Evolutionary conservation across 768 basidiomycete genomes (phyloP).

Genomic region (Leccinum arenicola): DNA sequence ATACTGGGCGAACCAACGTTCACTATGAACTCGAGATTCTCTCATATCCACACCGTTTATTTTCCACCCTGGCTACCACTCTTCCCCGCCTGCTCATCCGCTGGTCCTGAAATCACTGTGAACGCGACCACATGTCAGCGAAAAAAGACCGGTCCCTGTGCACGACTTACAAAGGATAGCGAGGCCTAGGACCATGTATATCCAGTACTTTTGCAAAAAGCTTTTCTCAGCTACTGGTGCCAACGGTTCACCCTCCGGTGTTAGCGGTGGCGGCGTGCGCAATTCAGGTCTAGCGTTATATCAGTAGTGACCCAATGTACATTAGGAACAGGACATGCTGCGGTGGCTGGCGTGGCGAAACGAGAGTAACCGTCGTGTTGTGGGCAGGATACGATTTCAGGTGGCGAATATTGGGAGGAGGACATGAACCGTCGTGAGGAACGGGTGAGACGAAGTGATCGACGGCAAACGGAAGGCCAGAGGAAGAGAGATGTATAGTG

Average conservation of each 20-base stretch:
- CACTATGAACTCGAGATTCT: background rate
- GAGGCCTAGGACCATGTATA: slow-evolving; percentile 65
- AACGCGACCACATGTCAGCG: background rate
- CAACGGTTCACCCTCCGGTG: slow-evolving; percentile 62
- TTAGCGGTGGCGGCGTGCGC: slow-evolving; percentile 63
- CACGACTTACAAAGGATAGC: slow-evolving; percentile 54
- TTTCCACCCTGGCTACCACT: slow-evolving; percentile 24
- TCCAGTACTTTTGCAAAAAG: slow-evolving; percentile 90
- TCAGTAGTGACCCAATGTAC: slow-evolving; percentile 1
- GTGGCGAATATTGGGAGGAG: slow-evolving; percentile 16
- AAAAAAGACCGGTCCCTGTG: background rate
- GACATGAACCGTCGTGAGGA: slow-evolving; percentile 70
- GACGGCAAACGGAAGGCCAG: slow-evolving; percentile 54
- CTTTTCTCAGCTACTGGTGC: slow-evolving; percentile 64
- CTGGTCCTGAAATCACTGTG: slow-evolving; percentile 30
- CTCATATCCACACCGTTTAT: slow-evolving; percentile 6
- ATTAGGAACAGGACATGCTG: slow-evolving; percentile 40
- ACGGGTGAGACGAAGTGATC: slow-evolving; percentile 72
- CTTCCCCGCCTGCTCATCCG: slow-evolving; percentile 25
- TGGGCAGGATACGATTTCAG: slow-evolving; percentile 28
- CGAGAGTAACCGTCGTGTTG: slow-evolving; percentile 55
- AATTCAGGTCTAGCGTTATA: slow-evolving; percentile 55
- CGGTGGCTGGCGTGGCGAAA: slow-evolving; percentile 49
- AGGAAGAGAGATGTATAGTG: slow-evolving; percentile 49
- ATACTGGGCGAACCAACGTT: background rate